These are phyloP conservation scores for Leucocoprinus leucothites DNA, from an alignment of 768 basidiomycete species.

Conservation along the genomic window DNA sequence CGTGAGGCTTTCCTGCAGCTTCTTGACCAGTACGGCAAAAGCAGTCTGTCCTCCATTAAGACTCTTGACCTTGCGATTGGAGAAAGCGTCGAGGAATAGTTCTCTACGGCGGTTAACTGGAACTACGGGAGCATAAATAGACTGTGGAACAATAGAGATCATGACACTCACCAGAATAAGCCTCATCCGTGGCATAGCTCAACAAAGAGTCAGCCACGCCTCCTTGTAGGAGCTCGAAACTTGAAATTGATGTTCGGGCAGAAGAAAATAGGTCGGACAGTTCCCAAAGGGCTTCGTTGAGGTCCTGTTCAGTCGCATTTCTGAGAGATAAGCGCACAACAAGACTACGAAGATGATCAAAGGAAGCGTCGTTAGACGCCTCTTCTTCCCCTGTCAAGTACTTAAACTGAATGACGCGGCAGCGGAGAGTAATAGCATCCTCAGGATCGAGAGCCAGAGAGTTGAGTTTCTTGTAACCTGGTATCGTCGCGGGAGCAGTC, in stretches of 20 bases:
- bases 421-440: constrained; percentile 90
- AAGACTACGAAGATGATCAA: constrained; percentile 57
- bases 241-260: constrained; percentile 79
- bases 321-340: constrained; percentile 60
- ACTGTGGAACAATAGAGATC: constrained; percentile 9
- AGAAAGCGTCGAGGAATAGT: constrained; percentile 77
- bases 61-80: constrained; percentile 45
- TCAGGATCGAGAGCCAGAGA: constrained; percentile 75
- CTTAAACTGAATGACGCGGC: constrained; percentile 85
- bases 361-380: constrained; percentile 56
- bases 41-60: constrained; percentile 48
- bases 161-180: constrained; percentile 47
- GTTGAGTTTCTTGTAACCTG: constrained; percentile 67
- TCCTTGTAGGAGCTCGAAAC: constrained; percentile 93
- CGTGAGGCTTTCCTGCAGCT: constrained; percentile 92
- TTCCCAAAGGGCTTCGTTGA: constrained; percentile 60
- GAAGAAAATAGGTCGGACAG: constrained; percentile 81
- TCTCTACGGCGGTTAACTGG: constrained; percentile 64
- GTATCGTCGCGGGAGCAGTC: constrained; percentile 41
- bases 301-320: constrained; percentile 58
- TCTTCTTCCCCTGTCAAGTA: constrained; percentile 60
- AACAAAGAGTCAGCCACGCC: constrained; percentile 88
- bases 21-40: constrained; percentile 84
- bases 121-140: constrained; percentile 42
- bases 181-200: constrained; percentile 71